Conservation (phyloP, 768 basidiomycete species). For the Sistotremastrum suecicum region DNA sequence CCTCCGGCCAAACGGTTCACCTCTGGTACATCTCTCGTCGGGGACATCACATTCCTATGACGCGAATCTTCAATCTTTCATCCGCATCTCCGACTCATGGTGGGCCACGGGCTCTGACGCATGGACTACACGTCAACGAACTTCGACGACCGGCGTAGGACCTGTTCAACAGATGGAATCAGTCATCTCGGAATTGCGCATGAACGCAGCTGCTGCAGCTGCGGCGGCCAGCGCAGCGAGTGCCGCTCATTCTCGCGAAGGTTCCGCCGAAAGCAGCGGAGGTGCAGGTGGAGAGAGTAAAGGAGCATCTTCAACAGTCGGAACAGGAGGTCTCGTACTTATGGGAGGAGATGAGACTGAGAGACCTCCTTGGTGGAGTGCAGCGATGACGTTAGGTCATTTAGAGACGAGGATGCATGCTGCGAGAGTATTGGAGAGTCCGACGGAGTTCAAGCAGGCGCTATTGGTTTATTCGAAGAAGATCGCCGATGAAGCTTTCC, state of each 20-base stretch:
- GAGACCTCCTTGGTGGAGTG: constrained; percentile 67
- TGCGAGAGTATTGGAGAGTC: constrained; percentile 61
- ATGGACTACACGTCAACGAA: constrained; percentile 63
- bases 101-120: constrained; percentile 72
- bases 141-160: constrained; percentile 19
- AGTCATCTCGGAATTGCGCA: too few species aligned
- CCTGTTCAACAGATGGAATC: too few species aligned
- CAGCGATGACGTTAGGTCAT: constrained; percentile 77
- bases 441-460: constrained; percentile 70
- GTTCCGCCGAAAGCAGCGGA: constrained; percentile 11
- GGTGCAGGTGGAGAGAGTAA: constrained; percentile 19
- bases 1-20: constrained; percentile 68
- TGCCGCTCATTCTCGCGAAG: constrained; percentile 16
- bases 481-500: constrained; percentile 81
- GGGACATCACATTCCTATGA: constrained; percentile 79
- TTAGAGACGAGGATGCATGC: constrained; percentile 74
- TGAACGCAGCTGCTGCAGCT: constrained; percentile 14
- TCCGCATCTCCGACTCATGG: constrained; percentile 69
- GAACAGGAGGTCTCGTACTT: constrained; percentile 5
- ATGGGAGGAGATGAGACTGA: constrained; percentile 16
- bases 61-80: constrained; percentile 46
- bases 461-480: constrained; percentile 67
- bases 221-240: constrained; percentile 33
- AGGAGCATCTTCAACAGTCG: constrained; percentile 20
- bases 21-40: constrained; percentile 61